Percentiles rank a stretch among this genome's conserved stretches.
Conservation (phyloP, 106 monocot species). For the Dactylorhiza incarnata region DNA sequence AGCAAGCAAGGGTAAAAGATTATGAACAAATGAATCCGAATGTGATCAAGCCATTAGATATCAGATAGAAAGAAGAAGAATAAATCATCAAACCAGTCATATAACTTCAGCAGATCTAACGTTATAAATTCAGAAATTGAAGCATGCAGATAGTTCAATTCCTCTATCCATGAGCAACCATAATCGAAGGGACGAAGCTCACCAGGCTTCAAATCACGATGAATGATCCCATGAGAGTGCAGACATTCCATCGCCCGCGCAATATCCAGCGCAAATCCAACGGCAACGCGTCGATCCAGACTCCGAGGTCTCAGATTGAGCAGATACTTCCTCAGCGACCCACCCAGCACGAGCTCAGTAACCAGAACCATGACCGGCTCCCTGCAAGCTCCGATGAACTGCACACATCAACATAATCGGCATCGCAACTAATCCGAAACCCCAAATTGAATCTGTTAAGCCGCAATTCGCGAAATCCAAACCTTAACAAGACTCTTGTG, state of each 20-base stretch:
- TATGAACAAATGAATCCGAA: too few species aligned
- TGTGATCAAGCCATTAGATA: too few species aligned
- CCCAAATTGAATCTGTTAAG: background rate
- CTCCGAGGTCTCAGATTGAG: conserved; percentile 66
- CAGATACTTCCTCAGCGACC: conserved; percentile 75
- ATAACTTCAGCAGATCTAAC: conserved; percentile 1
- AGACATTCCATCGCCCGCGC: conserved; percentile 96
- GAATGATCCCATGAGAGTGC: conserved; percentile 96
- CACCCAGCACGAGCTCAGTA: conserved; percentile 84
- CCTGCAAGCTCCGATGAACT: conserved; percentile 95
- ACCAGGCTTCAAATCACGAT: conserved; percentile 99
- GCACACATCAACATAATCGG: background rate
- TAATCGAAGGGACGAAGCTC: conserved; percentile 1
- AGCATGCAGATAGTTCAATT: background rate
- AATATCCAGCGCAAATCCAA: conserved; percentile 87
- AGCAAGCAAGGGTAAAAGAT: too few species aligned
- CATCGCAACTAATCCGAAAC: background rate
- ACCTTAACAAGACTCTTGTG: conserved; percentile 99
- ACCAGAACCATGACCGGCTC: conserved; percentile 99
- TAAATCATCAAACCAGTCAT: background rate
- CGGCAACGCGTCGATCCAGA: conserved; percentile 64
- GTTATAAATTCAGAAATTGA: background rate
- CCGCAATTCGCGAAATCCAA: background rate
- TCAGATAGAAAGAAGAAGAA: too few species aligned
- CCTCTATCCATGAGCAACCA: background rate